phyloP scores from a whole-genome alignment of 2,329 filamentous ascomycete genomes.

The Penicillium concentricum region DNA sequence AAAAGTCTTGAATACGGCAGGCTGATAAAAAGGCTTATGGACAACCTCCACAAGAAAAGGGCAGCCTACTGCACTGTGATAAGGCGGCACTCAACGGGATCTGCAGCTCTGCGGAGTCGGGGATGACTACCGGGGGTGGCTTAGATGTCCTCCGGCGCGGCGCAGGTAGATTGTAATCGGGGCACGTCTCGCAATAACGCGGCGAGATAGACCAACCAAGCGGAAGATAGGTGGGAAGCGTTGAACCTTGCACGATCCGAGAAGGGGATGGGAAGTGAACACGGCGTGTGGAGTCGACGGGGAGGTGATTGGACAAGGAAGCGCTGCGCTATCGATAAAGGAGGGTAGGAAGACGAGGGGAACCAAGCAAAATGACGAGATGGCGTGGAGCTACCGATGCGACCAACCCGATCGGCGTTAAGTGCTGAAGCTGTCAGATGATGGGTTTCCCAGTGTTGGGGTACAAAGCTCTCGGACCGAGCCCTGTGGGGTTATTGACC shows the following conservation, averaged over 20 bases:
- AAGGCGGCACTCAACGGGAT: constrained; percentile 7
- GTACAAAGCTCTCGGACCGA: constrained; percentile 7
- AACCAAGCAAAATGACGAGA: constrained; percentile 23
- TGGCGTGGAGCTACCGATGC: constrained; percentile 27
- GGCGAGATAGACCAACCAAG: constrained; percentile 12
- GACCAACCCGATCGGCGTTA: constrained; percentile 24
- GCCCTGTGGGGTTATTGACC: constrained; percentile 1
- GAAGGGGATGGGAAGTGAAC: constrained; percentile 10
- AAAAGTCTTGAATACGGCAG: not conserved
- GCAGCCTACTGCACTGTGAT: constrained; percentile 5
- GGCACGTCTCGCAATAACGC: constrained; percentile 14
- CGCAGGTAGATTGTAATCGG: constrained; percentile 11
- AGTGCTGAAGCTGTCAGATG: constrained; percentile 22
- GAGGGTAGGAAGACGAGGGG: constrained; percentile 9
- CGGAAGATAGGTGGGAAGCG: constrained; percentile 12
- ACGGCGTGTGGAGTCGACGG: constrained; percentile 1
- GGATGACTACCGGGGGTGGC: not conserved
- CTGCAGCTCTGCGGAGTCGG: constrained; percentile 2
- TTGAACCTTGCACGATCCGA: constrained; percentile 20
- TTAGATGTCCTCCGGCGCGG: constrained; percentile 8
- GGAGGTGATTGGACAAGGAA: constrained; percentile 24
- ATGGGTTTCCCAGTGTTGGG: constrained; percentile 7
- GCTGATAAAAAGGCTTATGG: constrained; percentile 13
- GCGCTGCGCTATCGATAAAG: constrained; percentile 19
- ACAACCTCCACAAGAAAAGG: constrained; percentile 6